Percentiles rank a stretch among this genome's conserved stretches.
These are phyloP conservation scores for Allomyces macrogynus DNA, from an alignment of 192 early-diverging fungal genomes.

Conservation along the genomic window DNA sequence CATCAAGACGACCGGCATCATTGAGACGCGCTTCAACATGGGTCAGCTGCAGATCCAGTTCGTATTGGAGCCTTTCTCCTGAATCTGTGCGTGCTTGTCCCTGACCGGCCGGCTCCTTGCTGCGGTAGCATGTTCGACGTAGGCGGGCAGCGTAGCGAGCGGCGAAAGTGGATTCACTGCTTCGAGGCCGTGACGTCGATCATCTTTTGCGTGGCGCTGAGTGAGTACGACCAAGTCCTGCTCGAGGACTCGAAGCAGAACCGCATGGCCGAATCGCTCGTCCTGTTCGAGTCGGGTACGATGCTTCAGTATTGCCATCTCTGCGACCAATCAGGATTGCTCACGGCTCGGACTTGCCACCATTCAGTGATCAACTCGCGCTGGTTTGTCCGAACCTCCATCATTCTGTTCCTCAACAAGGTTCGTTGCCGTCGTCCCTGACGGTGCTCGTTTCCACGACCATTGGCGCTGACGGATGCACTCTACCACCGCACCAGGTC, in stretches of 20 bases:
- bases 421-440: background rate
- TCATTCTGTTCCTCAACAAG: constrained; percentile 30
- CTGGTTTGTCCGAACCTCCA: constrained; percentile 25
- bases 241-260: constrained; percentile 40
- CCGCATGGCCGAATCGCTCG: constrained; percentile 77
- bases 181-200: constrained; percentile 29
- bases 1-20: constrained; percentile 42
- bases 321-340: background rate
- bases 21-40: constrained; percentile 13
- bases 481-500: background rate
- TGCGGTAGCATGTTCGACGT: constrained; percentile 22
- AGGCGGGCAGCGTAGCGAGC: constrained; percentile 25
- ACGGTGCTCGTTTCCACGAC: too few species aligned
- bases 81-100: background rate
- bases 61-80: constrained; percentile 2
- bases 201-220: constrained; percentile 25
- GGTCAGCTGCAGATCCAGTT: constrained; percentile 16
- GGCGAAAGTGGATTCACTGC: constrained; percentile 29
- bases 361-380: constrained; percentile 19
- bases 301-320: background rate
- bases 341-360: too few species aligned
- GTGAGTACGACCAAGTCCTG: constrained; percentile 25
- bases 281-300: constrained; percentile 56
- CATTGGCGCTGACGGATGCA: too few species aligned
- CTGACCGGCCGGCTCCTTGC: background rate